phyloP scores from a whole-genome alignment of 2,329 filamentous ascomycete species.

The Talaromyces sp. region DNA sequence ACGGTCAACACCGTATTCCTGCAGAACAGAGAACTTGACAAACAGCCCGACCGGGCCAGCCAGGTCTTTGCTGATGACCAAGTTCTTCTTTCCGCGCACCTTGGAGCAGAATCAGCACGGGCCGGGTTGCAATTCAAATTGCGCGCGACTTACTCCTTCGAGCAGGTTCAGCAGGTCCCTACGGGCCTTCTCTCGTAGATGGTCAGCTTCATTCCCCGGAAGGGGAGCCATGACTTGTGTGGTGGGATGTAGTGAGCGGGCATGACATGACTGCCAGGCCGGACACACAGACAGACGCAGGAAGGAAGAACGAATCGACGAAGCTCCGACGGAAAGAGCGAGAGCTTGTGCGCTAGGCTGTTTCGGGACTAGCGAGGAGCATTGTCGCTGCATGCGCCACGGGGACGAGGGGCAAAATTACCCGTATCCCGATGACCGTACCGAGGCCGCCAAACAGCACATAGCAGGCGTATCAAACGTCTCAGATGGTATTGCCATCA shows the following conservation, averaged over 20 bases:
- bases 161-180: conserved; percentile 87
- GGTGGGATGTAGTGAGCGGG: conserved; percentile 12
- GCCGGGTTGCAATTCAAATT: conserved; percentile 14
- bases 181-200: conserved; percentile 56
- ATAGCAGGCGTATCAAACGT: not conserved
- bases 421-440: not conserved
- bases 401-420: not conserved
- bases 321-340: not conserved
- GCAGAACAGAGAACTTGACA: conserved; percentile 89
- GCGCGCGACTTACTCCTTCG: conserved; percentile 75
- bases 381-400: not conserved
- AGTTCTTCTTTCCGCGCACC: conserved; percentile 98
- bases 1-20: conserved; percentile 97
- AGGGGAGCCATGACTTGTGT: conserved; percentile 36
- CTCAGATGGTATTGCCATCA: not conserved
- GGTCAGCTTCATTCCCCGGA: conserved; percentile 41
- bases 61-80: conserved; percentile 86
- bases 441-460: not conserved
- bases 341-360: not conserved
- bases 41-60: conserved; percentile 86
- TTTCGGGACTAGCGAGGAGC: not conserved
- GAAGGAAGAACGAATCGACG: not conserved
- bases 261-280: conserved; percentile 15
- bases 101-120: conserved; percentile 41
- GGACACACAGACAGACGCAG: conserved; percentile 7